A percentile compares a stretch with the other conserved stretches of the same genome.
phyloP scores from a whole-genome alignment of 2,329 filamentous ascomycete genomes.

The Ophiostoma angusticollis region DNA sequence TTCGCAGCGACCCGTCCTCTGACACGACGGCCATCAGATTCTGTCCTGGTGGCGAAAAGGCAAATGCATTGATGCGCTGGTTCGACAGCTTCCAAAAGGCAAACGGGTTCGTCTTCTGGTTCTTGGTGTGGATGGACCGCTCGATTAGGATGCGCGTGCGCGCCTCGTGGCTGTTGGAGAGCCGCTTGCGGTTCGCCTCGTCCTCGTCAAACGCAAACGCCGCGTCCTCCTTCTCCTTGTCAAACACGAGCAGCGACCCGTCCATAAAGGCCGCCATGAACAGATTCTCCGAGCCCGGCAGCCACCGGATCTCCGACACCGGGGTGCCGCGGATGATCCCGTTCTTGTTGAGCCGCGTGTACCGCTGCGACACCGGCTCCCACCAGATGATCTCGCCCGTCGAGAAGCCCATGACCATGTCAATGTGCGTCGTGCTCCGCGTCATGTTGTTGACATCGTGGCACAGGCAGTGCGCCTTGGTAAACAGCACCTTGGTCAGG shows the following conservation, averaged over 20 bases:
- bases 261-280: conserved; percentile 91
- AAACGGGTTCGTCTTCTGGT: conserved; percentile 86
- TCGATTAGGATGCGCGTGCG: conserved; percentile 52
- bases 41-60: conserved; percentile 73
- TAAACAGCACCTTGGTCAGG: conserved; percentile 90
- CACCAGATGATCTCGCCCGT: conserved; percentile 98
- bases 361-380: conserved; percentile 91
- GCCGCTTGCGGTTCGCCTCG: conserved; percentile 43
- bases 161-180: conserved; percentile 21
- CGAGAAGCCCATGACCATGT: conserved; percentile 90
- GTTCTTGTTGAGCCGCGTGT: conserved; percentile 93
- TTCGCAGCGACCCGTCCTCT: conserved; percentile 77
- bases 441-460: conserved; percentile 84
- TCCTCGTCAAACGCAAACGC: conserved; percentile 61
- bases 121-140: conserved; percentile 88
- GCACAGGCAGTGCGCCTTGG: conserved; percentile 87
- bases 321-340: conserved; percentile 79
- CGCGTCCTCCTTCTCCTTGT: conserved; percentile 91
- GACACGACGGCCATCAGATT: conserved; percentile 79
- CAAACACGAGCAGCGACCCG: conserved; percentile 81
- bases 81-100: conserved; percentile 88
- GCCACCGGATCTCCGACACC: conserved; percentile 80
- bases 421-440: conserved; percentile 67
- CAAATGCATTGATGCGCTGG: conserved; percentile 78
- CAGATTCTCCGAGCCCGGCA: conserved; percentile 84